Base-by-base conservation (phyloP, 352 stramenopile genomes). In the Globisporangium orthogonon region DNA sequence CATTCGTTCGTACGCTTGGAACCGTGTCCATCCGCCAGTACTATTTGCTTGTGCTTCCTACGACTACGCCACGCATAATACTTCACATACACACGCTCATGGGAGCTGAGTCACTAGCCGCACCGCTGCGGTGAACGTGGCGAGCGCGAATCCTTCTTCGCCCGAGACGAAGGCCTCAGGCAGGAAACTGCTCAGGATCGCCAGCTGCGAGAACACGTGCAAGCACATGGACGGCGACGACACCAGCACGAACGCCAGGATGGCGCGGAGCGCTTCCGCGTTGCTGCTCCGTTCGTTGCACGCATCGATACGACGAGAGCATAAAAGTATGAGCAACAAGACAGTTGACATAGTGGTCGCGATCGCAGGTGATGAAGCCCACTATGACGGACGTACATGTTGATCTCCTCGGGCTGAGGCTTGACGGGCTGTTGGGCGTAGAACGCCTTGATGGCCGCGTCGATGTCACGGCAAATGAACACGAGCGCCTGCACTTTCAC, bases 201-300 rank as follows among this genome's bases (percentile, higher is more conserved):
- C 76, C 9, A 91, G 61, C 48, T 89, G 80, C 9, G 80, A 84
- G 53, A 74, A 79, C 28, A 77, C 47, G 48, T 86, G 78, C 9
- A 65, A 56, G 23, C 73, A 79, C 2, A 66, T 67, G 7, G 66
- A 70, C 9, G 76, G 74, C 10, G 80, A 65, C 4, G 74, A 68
- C 3, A 71, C 70, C 11, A 89, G 56, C 28, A 86, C 47, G 50
- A 91, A 89, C 45, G 70, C 70, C 9, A 91, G 66, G 50, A 89
- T 50, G 11, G 70, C 56, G 0, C 63, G 67, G 44, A 89, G 52
- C 35, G 87, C 76, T 7, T 79, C 69, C 0, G 79, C 70, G 14
- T 72, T 70, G 39, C 73, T 83, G 35, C 23, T 23, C 23, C 23
- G 23, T 23, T 23, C 23, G 23, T 23, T 23, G 23, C 23, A 23